Conservation (phyloP, 2,329 filamentous ascomycete species). For the Arthrobotrys conoides region DNA sequence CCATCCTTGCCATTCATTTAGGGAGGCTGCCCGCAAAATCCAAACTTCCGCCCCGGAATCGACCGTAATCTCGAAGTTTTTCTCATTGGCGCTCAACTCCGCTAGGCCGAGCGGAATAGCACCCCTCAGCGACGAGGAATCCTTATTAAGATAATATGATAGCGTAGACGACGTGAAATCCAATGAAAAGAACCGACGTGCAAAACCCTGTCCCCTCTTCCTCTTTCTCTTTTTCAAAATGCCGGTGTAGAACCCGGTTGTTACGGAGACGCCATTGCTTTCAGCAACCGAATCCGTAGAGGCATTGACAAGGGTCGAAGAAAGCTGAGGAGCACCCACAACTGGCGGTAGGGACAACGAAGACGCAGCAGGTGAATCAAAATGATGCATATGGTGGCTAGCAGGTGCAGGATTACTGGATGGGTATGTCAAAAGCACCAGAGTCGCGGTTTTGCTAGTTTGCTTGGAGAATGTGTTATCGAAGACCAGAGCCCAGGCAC, state of each 20-base stretch:
- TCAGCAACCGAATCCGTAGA: conserved; percentile 62
- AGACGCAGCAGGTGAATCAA: conserved; percentile 61
- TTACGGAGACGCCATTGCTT: conserved; percentile 37
- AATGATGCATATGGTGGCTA: conserved; percentile 76
- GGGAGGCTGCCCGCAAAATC: conserved; percentile 87
- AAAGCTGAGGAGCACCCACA: conserved; percentile 28
- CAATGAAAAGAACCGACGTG: conserved; percentile 92
- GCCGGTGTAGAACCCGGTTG: conserved; percentile 76
- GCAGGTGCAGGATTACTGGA: conserved; percentile 83
- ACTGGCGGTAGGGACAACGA: conserved; percentile 28
- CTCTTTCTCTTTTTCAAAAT: conserved; percentile 88
- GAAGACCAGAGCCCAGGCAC: conserved; percentile 96
- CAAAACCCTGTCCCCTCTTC: conserved; percentile 94
- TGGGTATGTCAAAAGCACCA: conserved; percentile 94
- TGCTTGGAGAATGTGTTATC: conserved; percentile 99
- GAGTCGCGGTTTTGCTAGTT: conserved; percentile 92
- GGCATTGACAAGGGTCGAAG: conserved; percentile 43
- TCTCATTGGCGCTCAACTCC: conserved; percentile 89
- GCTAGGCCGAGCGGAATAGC: conserved; percentile 93
- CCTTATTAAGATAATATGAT: conserved; percentile 95
- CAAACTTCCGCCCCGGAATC: conserved; percentile 97
- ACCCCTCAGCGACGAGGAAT: conserved; percentile 90
- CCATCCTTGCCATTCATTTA: conserved; percentile 90
- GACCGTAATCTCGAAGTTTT: conserved; percentile 90
- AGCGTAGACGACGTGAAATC: conserved; percentile 94